Percentiles rank a stretch among this genome's conserved stretches.
These are phyloP conservation scores for Exsudoporus frostii DNA, from an alignment of 768 basidiomycete species.

Conservation along the genomic window DNA sequence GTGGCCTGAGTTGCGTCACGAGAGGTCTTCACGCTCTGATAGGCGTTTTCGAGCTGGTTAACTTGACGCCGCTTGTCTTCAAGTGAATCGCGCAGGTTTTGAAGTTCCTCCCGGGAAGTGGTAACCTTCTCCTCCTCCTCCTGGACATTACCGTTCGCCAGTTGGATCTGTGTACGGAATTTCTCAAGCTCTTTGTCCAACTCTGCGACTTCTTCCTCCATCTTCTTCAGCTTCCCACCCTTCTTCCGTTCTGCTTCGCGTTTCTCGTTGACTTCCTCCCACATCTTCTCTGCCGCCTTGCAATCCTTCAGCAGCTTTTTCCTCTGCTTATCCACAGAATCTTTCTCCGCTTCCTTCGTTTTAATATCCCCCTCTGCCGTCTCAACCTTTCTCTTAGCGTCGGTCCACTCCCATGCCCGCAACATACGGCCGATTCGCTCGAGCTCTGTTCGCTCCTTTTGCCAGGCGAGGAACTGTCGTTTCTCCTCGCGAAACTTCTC, in stretches of 20 bases:
- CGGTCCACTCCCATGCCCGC: conserved; percentile 87
- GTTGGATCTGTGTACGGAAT: conserved; percentile 79
- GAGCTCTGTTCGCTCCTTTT: conserved; percentile 84
- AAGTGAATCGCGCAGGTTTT: conserved; percentile 58
- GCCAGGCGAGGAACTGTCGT: conserved; percentile 82
- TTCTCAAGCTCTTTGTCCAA: conserved; percentile 81
- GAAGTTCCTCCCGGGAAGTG: conserved; percentile 50
- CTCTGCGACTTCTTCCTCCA: conserved; percentile 76
- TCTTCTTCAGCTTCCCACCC: conserved; percentile 85
- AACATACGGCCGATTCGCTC: conserved; percentile 80
- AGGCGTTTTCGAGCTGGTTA: conserved; percentile 48
- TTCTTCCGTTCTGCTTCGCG: conserved; percentile 88
- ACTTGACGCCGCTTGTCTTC: conserved; percentile 61
- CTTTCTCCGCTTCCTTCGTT: conserved; percentile 47
- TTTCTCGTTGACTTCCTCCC: conserved; percentile 62
- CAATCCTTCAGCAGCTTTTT: conserved; percentile 52
- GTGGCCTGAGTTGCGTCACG: conserved; percentile 59
- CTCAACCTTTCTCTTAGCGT: conserved; percentile 48
- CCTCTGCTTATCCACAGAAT: conserved; percentile 43
- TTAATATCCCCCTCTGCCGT: conserved; percentile 57
- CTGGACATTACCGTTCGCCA: conserved; percentile 67
- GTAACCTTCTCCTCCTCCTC: conserved; percentile 71
- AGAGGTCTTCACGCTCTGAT: conserved; percentile 63
- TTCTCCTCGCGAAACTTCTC: conserved; percentile 90
- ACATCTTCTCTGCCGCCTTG: conserved; percentile 64